These are phyloP conservation scores for Striga hermonthica DNA, from an alignment of 305 asterid genomes.

Conservation along the genomic window DNA sequence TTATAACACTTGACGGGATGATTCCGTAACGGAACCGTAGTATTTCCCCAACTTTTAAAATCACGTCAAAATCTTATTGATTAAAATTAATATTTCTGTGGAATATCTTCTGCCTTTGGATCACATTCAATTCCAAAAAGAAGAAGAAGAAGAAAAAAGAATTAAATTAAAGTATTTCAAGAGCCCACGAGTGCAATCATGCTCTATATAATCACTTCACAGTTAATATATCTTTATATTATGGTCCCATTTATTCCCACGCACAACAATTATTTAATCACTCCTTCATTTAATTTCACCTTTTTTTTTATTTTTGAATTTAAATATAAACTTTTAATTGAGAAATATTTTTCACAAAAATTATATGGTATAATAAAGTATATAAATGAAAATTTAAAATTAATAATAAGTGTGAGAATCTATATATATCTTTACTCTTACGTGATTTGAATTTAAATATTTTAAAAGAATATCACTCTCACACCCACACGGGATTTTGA, in stretches of 20 bases:
- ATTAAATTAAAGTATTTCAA: slow-evolving; percentile 25
- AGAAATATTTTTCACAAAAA: too few relatives aligned
- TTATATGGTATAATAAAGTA: too few relatives aligned
- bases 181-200: slow-evolving; percentile 78
- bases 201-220: slow-evolving; percentile 34
- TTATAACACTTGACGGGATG: too few relatives aligned
- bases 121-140: slow-evolving; percentile 33
- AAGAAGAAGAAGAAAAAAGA: slow-evolving; percentile 21
- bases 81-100: slow-evolving; percentile 37
- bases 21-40: too few relatives aligned
- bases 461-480: too few relatives aligned
- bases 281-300: background rate
- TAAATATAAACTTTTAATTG: too few relatives aligned
- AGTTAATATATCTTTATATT: slow-evolving; percentile 26
- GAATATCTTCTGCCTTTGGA: slow-evolving; percentile 39
- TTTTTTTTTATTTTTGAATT: too few relatives aligned
- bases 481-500: too few relatives aligned
- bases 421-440: too few relatives aligned
- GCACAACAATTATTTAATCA: background rate
- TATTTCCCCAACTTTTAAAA: slow-evolving; percentile 26
- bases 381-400: too few relatives aligned
- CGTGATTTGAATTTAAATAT: too few relatives aligned
- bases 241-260: slow-evolving; percentile 10
- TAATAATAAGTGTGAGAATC: too few relatives aligned
- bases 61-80: slow-evolving; percentile 39